Evolutionary conservation across 768 basidiomycete species (phyloP).

Genomic region (Suillus sp.): DNA sequence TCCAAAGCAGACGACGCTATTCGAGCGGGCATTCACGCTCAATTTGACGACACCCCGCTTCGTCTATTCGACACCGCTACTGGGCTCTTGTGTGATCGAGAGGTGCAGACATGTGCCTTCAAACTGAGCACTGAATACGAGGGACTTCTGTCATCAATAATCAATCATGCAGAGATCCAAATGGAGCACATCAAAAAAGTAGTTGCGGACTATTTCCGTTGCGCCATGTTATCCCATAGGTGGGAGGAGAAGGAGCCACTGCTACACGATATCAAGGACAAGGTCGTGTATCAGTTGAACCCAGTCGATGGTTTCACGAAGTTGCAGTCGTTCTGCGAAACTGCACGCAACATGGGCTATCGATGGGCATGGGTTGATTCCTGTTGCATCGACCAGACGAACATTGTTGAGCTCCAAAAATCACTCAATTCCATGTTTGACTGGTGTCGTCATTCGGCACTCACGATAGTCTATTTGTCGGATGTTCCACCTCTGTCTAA

Average conservation of each 20-base stretch:
- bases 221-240: not conserved
- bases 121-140: not conserved
- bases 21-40: not conserved
- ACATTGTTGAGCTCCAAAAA: not conserved
- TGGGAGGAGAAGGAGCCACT: not conserved
- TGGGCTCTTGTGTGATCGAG: not conserved
- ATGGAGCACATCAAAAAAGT: not conserved
- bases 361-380: not conserved
- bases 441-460: not conserved
- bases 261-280: not conserved
- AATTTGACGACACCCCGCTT: not conserved
- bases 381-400: not conserved
- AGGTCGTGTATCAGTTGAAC: not conserved
- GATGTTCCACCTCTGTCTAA: not conserved
- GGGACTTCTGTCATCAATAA: not conserved
- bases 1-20: not conserved
- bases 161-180: not conserved
- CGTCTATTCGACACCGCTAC: not conserved
- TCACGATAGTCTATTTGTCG: not conserved
- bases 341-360: not conserved
- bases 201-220: not conserved
- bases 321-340: not conserved
- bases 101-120: not conserved
- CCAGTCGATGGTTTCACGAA: not conserved
- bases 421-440: not conserved